Base-by-base conservation (phyloP, 139 green algal species). In the Gonium pectorale region DNA sequence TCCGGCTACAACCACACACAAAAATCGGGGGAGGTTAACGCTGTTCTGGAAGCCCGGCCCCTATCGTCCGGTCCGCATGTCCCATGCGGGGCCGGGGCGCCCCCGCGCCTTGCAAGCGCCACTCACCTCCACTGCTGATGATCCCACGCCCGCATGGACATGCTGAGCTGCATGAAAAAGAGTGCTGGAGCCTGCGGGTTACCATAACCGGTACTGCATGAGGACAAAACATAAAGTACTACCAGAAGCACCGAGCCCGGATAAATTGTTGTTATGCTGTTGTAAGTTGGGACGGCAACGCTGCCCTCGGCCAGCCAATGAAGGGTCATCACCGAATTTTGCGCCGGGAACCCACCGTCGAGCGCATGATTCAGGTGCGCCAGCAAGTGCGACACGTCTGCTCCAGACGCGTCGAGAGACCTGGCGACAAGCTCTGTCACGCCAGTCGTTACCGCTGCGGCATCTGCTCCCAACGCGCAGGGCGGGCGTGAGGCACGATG, bases 281-380 rank as follows among this genome's bases (percentile, higher is more conserved):
- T n/a, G n/a, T n/a, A n/a, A n/a, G n/a, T n/a, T 54, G 15, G 46
- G 13, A 15, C 46, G 11, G 46, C 11, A 54, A 54, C 46, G 54
- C 54, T 6, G 6, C 15, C 7, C 22, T 19, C n/a, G 21, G 54
- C 15, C 54, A 11, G 54, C 21, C 21, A 63, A 79, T 33, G 70
- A 49, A 64, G 22, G 4, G 46, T 33, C 46, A 66, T 64, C 46
- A 44, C 49, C 19, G 24, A 22, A 38, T 68, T 29, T 11, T 38
- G 31, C 11, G 11, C 13, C 4, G 33, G 29, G 41, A 5, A 52
- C 75, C 29, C 62, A 83, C 77, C 77, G 35, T 83, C 77, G 26
- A 83, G 44, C 19, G 77, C 77, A 43, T 83, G 77, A 21, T 83
- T 83, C 21, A 83, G 35, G 33, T 83, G 77, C 41, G 43, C 15